Base-by-base conservation (phyloP, 495 filamentous ascomycete species). In the Umbilicaria muhlenbergii region DNA sequence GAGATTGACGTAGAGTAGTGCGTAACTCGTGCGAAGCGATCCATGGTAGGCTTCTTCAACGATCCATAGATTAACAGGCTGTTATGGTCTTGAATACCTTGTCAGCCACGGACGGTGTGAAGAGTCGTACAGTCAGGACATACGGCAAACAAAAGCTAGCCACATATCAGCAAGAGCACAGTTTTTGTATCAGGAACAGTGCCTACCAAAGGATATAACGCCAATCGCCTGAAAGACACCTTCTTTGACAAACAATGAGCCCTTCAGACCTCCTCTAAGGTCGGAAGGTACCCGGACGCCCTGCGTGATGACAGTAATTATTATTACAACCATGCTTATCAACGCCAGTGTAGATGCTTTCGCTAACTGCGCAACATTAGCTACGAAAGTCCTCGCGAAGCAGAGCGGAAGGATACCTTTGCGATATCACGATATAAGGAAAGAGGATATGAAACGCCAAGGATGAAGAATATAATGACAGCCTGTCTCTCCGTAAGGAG, bases 21-120 rank as follows among this genome's bases (percentile, higher is more conserved):
- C 28, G 91, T 98, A 34, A 98, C 87, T 21, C 58, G 73, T 21
- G 88, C 63, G 64, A 98, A 98, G 39, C 92, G 83, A 67, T 96
- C 86, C 47, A 98, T 73, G 3, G 91, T 98, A 11, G 91, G 91
- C 24, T 77, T 93, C 58, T 85, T 81, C 49, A 98, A 73, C 11
- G 91, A 96, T 49, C 87, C 89, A 61, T 98, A 98, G 55, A 98
- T 98, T 24, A 98, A 67, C 47, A 98, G 81, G 42, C 83, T 89
- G 62, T 96, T 98, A 58, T 98, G 91, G 57, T 98, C 77, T 81
- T 41, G 18, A 31, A 18, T 11, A 34, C 16, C 38, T 8, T 40
- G 16, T 48, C 10, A 38, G 31, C 32, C 28, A 13, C 14, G 21
- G 17, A 18, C 41, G 13, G 35, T 21, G 43, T 19, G 12, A 42